Percentiles rank a stretch among this genome's conserved stretches.
Conservation (phyloP, 306 rosid species). For the Dryas octopetala region DNA sequence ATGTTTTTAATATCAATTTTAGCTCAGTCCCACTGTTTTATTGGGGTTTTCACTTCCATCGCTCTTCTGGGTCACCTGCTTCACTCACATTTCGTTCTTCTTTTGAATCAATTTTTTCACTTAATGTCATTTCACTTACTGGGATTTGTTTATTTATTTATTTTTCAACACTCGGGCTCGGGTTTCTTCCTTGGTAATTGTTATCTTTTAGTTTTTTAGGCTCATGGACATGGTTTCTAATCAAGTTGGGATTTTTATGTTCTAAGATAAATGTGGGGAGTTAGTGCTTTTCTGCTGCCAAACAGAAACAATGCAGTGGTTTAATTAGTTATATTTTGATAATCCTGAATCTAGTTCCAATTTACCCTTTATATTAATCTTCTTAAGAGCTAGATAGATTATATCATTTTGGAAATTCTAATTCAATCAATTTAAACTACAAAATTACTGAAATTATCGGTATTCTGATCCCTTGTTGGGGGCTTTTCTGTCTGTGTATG, state of each 20-base stretch:
- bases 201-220: background rate
- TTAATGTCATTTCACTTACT: background rate
- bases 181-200: background rate
- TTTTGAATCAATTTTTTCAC: background rate
- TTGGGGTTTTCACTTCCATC: constrained; percentile 23
- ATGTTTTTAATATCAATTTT: constrained; percentile 40
- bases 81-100: constrained; percentile 27
- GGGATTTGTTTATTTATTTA: background rate
- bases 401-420: background rate
- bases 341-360: background rate
- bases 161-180: background rate
- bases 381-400: background rate
- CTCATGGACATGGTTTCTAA: background rate
- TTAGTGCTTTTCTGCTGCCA: background rate
- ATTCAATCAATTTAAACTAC: background rate
- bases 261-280: background rate
- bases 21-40: constrained; percentile 46
- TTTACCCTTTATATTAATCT: background rate
- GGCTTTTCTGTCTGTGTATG: constrained; percentile 4
- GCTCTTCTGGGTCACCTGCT: constrained; percentile 32
- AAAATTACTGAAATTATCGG: background rate
- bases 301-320: background rate
- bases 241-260: constrained; percentile 1
- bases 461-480: background rate
- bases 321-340: background rate